Base-by-base conservation (phyloP, 176 grass and related monocot species). In the Ensete glaucum region DNA sequence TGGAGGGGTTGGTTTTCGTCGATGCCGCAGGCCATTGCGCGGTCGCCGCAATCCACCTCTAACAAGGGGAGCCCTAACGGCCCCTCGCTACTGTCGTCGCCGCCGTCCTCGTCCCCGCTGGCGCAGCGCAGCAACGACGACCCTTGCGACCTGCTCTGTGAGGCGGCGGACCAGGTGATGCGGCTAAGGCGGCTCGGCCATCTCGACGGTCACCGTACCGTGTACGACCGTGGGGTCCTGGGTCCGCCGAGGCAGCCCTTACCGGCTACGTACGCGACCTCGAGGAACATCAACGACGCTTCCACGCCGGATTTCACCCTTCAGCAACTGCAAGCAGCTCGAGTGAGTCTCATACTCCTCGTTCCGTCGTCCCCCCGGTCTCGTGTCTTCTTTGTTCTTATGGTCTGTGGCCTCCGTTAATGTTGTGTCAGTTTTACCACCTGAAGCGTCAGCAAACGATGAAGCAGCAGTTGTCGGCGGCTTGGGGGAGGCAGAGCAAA, bases 381-480 rank as follows among this genome's bases (percentile, higher is more conserved):
- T n/a, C 11, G 0, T 12, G 19, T 14, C 26, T 64, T 4, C 2
- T 9, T 5, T 24, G 53, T 63, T 4, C 11, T 58, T 8, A 21
- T 15, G 56, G 60, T 53, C 24, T 19, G 72, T 70, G 43, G 50
- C 15, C 9, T 50, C 9, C 2, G 67, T 15, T 12, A 13, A 12
- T 51, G 9, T 19, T 49, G 70, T 10, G 60, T 43, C 34, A 84
- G 82, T 84, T 84, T 62, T 50, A 75, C 55, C 63, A 55, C 16
- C 53, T 80, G 23, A 84, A 72, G 82, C 82, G 43, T 53, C 82
- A 73, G 62, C 81, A 83, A 54, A 2, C 63, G 54, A 29, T 83
- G 21, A 83, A 78, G 14, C 81, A 77, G 43, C 70, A 75, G 63
- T 1, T 62, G 69, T 19, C 58, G 19, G 22, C 50, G 19, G 21